Percentiles rank a stretch among this genome's conserved stretches.
Conservation (phyloP, 2,329 filamentous ascomycete genomes). For the Xylaria sp. region DNA sequence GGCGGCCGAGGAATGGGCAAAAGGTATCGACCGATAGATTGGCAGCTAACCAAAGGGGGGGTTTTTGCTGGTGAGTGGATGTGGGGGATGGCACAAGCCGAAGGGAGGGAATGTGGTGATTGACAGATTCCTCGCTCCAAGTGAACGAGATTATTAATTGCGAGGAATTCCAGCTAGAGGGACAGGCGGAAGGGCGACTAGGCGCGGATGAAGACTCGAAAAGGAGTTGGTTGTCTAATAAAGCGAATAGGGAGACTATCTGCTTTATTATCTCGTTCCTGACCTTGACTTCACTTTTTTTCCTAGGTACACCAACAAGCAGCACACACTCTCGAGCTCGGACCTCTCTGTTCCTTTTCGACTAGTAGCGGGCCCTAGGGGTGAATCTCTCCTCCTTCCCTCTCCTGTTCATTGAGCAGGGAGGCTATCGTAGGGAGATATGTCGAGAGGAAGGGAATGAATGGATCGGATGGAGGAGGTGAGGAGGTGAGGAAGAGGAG, state of each 20-base stretch:
- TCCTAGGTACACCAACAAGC: slow-evolving; percentile 21
- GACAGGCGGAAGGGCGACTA: slow-evolving; percentile 23
- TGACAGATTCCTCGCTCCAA: slow-evolving; percentile 38
- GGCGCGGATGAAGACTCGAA: slow-evolving; percentile 28
- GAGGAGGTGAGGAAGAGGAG: slow-evolving; percentile 36
- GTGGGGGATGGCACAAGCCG: slow-evolving; percentile 28
- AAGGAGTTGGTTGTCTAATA: slow-evolving; percentile 36
- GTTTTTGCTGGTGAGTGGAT: slow-evolving; percentile 8
- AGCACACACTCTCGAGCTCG: slow-evolving; percentile 33
- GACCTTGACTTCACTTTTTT: slow-evolving; percentile 22
- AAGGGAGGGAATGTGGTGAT: slow-evolving; percentile 38
- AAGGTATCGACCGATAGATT: slow-evolving; percentile 24
- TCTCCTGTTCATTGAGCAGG: slow-evolving; percentile 41
- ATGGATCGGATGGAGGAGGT: slow-evolving; percentile 54
- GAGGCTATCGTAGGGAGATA: slow-evolving; percentile 51
- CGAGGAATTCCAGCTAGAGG: slow-evolving; percentile 43
- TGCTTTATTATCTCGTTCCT: slow-evolving; percentile 29
- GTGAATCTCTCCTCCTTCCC: slow-evolving; percentile 44
- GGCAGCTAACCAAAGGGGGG: slow-evolving; percentile 24
- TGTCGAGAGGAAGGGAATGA: slow-evolving; percentile 56
- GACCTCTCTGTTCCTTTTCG: slow-evolving; percentile 34
- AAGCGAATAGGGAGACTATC: slow-evolving; percentile 34
- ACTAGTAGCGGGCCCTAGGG: slow-evolving; percentile 34
- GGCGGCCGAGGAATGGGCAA: slow-evolving; percentile 40
- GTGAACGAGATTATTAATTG: slow-evolving; percentile 33